Conservation (phyloP, 192 early-diverging fungal species). For the Entomortierella parvispora region DNA sequence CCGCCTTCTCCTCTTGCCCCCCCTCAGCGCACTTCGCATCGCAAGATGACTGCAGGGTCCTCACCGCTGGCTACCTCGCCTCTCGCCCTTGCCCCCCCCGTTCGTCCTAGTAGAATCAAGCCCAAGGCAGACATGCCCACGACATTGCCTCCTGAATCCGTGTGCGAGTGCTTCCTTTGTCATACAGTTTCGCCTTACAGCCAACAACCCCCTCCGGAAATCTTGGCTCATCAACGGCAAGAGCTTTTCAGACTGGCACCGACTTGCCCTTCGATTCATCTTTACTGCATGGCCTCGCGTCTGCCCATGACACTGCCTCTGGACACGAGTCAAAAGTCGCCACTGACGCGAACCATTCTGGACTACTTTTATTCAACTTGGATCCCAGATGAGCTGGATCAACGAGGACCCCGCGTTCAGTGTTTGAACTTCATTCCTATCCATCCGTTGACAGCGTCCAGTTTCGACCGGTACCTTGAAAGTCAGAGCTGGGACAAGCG, state of each 20-base stretch:
- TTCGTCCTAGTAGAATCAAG: slow-evolving; percentile 25
- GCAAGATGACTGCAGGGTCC: slow-evolving; percentile 47
- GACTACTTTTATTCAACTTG: slow-evolving; percentile 50
- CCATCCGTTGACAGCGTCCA: slow-evolving; percentile 39
- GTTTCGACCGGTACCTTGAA: slow-evolving; percentile 47
- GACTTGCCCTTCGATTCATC: slow-evolving; percentile 46
- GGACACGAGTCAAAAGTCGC: slow-evolving; percentile 36
- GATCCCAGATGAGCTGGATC: slow-evolving; percentile 22
- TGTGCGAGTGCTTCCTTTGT: slow-evolving; percentile 47
- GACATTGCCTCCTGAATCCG: slow-evolving; percentile 37
- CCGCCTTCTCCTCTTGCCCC: slow-evolving; percentile 11
- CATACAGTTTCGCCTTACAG: slow-evolving; percentile 43
- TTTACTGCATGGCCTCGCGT: slow-evolving; percentile 43
- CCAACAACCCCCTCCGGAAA: slow-evolving; percentile 31
- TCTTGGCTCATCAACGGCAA: slow-evolving; percentile 29
- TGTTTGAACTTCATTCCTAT: slow-evolving; percentile 54
- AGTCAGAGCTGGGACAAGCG: slow-evolving; percentile 48
- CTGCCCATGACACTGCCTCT: slow-evolving; percentile 47
- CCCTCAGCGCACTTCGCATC: slow-evolving; percentile 16
- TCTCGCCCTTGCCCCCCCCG: slow-evolving; percentile 3
- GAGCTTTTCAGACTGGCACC: slow-evolving; percentile 38
- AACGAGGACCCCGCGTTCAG: slow-evolving; percentile 28
- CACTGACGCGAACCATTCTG: slow-evolving; percentile 38
- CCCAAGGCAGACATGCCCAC: slow-evolving; percentile 49
- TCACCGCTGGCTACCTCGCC: slow-evolving; percentile 36